These are phyloP conservation scores for Escallonia herrerae DNA, from an alignment of 129 eudicot species.

Conservation along the genomic window DNA sequence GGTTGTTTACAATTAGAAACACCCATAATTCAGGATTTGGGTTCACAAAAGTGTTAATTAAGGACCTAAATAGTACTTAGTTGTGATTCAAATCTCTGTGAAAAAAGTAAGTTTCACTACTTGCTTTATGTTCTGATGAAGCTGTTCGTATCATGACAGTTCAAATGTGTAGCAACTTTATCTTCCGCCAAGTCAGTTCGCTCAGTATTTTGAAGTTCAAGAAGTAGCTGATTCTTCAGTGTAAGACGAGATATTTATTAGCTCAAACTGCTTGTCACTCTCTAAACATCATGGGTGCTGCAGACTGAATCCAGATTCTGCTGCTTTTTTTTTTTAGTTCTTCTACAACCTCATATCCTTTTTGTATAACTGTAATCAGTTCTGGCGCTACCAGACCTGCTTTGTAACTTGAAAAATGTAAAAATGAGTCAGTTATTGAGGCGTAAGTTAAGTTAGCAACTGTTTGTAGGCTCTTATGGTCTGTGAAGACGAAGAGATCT, in stretches of 20 bases:
- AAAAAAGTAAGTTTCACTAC: no score
- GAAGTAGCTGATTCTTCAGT: constrained; percentile 16
- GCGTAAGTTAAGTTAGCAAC: no score
- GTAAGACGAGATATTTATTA: constrained; percentile 21
- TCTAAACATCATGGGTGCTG: not conserved
- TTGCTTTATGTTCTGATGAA: constrained; percentile 5
- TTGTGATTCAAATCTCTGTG: no score
- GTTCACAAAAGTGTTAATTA: no score
- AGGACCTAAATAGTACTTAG: no score
- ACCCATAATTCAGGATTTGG: no score
- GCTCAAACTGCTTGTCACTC: constrained; percentile 7
- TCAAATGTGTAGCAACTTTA: constrained; percentile 65
- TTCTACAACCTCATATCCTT: not conserved
- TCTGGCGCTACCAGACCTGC: constrained; percentile 16
- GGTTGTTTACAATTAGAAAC: no score
- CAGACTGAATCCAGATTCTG: not conserved
- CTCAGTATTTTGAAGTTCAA: constrained; percentile 32
- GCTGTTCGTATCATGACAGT: constrained; percentile 41
- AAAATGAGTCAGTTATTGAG: constrained; percentile 11
- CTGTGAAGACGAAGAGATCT: not conserved
- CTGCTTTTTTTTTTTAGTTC: constrained; percentile 10
- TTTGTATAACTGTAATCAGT: constrained; percentile 13
- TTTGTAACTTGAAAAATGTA: constrained; percentile 10
- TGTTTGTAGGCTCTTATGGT: not conserved
- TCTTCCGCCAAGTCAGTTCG: constrained; percentile 39